Conservation (phyloP, 2,329 filamentous ascomycete species). For the Alternaria arborescens region DNA sequence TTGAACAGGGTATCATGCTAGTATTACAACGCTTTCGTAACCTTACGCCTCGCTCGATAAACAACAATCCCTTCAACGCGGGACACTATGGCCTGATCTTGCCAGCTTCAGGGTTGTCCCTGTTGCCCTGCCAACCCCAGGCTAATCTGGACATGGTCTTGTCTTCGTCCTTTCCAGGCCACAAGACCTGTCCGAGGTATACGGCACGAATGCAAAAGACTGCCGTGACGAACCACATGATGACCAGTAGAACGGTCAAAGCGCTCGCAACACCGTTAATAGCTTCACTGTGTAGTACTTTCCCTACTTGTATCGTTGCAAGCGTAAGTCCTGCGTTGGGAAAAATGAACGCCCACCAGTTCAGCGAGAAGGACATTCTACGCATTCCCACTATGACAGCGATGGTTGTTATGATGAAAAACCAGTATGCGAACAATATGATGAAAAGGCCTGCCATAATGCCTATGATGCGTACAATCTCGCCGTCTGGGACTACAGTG, state of each 20-base stretch:
- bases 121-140: slow-evolving; percentile 37
- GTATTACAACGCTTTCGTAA: background rate
- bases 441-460: slow-evolving; percentile 57
- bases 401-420: slow-evolving; percentile 57
- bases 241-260: slow-evolving; percentile 64
- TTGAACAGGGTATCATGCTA: slow-evolving; percentile 2
- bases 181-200: slow-evolving; percentile 61
- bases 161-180: slow-evolving; percentile 57
- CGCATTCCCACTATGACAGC: slow-evolving; percentile 50
- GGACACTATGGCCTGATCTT: slow-evolving; percentile 14
- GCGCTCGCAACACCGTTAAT: slow-evolving; percentile 64
- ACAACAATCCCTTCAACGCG: background rate
- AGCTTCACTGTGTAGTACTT: slow-evolving; percentile 60
- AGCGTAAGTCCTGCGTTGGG: slow-evolving; percentile 71
- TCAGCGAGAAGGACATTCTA: slow-evolving; percentile 51
- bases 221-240: slow-evolving; percentile 64
- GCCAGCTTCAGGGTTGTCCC: slow-evolving; percentile 24
- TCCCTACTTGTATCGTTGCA: slow-evolving; percentile 65
- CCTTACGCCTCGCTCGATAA: slow-evolving; percentile 2
- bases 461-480: slow-evolving; percentile 54
- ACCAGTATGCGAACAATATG: slow-evolving; percentile 61
- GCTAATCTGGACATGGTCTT: slow-evolving; percentile 37
- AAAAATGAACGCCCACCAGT: slow-evolving; percentile 70
- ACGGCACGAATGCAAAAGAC: slow-evolving; percentile 61
- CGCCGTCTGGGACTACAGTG: slow-evolving; percentile 42